Evolutionary conservation across 345 rosid species (phyloP).

Genomic region (Salix brachista): DNA sequence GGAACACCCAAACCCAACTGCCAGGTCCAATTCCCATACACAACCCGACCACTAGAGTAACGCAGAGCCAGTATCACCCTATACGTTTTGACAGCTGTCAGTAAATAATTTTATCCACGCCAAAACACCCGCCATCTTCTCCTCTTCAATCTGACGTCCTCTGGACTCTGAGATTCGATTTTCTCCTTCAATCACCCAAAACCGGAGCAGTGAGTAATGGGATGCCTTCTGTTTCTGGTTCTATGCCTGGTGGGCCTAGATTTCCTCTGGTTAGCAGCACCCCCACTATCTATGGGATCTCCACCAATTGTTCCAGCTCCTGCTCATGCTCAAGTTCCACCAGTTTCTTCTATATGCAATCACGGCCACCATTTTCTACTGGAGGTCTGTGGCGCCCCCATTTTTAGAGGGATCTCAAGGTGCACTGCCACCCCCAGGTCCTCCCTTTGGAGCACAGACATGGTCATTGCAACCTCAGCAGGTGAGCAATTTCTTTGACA

Average conservation of each 20-base stretch:
- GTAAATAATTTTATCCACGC: background rate
- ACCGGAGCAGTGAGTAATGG: slow-evolving; percentile 47
- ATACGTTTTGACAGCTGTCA: too few relatives aligned
- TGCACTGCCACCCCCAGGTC: slow-evolving; percentile 37
- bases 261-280: slow-evolving; percentile 37
- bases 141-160: slow-evolving; percentile 25
- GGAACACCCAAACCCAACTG: too few relatives aligned
- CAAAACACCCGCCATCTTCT: slow-evolving; percentile 32
- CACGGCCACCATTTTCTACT: slow-evolving; percentile 30
- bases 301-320: slow-evolving; percentile 40
- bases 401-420: slow-evolving; percentile 42
- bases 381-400: slow-evolving; percentile 20
- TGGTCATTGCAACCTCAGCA: slow-evolving; percentile 33
- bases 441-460: slow-evolving; percentile 53
- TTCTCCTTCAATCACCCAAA: slow-evolving; percentile 34
- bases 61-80: too few relatives aligned
- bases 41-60: too few relatives aligned
- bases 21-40: too few relatives aligned
- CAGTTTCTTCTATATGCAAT: too few relatives aligned
- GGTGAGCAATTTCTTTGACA: slow-evolving; percentile 16
- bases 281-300: slow-evolving; percentile 46
- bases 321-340: slow-evolving; percentile 45
- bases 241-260: slow-evolving; percentile 14
- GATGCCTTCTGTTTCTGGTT: slow-evolving; percentile 36
- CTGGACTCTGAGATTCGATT: background rate